These are phyloP conservation scores for Monilinia polystroma DNA, from an alignment of 2,329 filamentous ascomycete species.

Conservation along the genomic window DNA sequence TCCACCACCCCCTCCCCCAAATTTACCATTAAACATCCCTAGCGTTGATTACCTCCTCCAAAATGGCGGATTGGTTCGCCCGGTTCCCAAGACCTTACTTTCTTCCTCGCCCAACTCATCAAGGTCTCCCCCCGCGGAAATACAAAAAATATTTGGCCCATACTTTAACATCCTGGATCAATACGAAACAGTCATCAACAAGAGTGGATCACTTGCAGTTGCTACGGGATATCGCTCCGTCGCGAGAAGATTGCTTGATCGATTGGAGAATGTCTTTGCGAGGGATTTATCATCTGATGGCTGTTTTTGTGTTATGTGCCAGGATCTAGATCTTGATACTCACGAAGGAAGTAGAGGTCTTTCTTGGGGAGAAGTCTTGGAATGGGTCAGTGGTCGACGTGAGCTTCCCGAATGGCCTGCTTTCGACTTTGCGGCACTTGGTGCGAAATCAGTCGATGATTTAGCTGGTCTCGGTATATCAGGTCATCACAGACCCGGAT, in stretches of 20 bases:
- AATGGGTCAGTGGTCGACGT: slow-evolving; percentile 84
- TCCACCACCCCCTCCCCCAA: slow-evolving; percentile 67
- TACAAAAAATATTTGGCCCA: slow-evolving; percentile 75
- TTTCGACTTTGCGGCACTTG: slow-evolving; percentile 68
- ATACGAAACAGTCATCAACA: slow-evolving; percentile 76
- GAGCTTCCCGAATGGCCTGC: slow-evolving; percentile 88
- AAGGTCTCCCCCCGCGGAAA: slow-evolving; percentile 49
- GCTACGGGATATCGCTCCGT: slow-evolving; percentile 94
- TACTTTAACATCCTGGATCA: slow-evolving; percentile 82
- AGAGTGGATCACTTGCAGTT: slow-evolving; percentile 86
- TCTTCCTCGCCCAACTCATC: slow-evolving; percentile 52
- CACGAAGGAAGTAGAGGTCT: slow-evolving; percentile 62
- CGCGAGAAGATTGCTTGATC: slow-evolving; percentile 83
- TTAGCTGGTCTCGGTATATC: slow-evolving; percentile 55
- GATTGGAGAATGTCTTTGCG: slow-evolving; percentile 91
- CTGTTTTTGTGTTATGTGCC: slow-evolving; percentile 84
- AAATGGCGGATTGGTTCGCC: slow-evolving; percentile 74
- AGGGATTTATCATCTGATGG: slow-evolving; percentile 83
- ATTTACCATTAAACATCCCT: slow-evolving; percentile 63
- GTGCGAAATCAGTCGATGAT: slow-evolving; percentile 59
- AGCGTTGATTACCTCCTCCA: slow-evolving; percentile 90
- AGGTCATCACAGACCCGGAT: slow-evolving; percentile 52
- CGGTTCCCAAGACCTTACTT: slow-evolving; percentile 72
- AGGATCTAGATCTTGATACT: slow-evolving; percentile 49
- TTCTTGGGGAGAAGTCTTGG: slow-evolving; percentile 93